Evolutionary conservation across 1,284 basidiomycete species (phyloP), one percentile per base, ranked within the genome.

Genomic region (Austropuccinia psidii): DNA sequence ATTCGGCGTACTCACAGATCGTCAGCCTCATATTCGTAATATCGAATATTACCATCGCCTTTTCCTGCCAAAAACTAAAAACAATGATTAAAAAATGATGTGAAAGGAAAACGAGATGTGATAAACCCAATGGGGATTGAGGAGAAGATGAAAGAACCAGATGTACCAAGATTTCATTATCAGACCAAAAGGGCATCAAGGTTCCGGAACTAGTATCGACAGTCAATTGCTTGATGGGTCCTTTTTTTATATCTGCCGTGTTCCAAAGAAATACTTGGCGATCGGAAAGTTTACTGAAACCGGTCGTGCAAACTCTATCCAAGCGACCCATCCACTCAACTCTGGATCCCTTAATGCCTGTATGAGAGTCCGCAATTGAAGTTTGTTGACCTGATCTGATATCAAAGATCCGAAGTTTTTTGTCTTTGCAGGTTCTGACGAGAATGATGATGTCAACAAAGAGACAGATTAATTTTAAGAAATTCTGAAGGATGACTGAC

Each of bases 101-200:
- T 52, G 58, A 7, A 5, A 13, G 27, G 6, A 15, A 1, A 11
- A n/a, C 5, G 6, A 33, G 0, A 13, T 11, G 17, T 5, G 21
- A 19, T 31, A 0, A 0, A 27, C 17, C 7, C 11, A 21, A 61
- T 33, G 4, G 13, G 15, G 27, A 33, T 29, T 33, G 17, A 13
- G 11, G 35, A 24, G 50, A 55, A 19, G 21, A 4, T n/a, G 9
- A 60, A 27, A 24, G 45, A 4, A 13, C 2, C 11, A 43, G 29
- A 75, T 78, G 78, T 76, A 69, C 66, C 41, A 69, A 58, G 24
- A 91, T 89, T 82, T 95, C 96, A 77, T 84, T 85, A 74, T 97
- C 93, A 58, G 87, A 88, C 88, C 91, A 98, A 87, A 95, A 97
- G 0, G 95, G 95, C 92, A 98, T 97, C 66, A 96, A 82, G 47